Evolutionary conservation across 768 basidiomycete species (phyloP).

Genomic region (Coprinopsis strossmayeri): DNA sequence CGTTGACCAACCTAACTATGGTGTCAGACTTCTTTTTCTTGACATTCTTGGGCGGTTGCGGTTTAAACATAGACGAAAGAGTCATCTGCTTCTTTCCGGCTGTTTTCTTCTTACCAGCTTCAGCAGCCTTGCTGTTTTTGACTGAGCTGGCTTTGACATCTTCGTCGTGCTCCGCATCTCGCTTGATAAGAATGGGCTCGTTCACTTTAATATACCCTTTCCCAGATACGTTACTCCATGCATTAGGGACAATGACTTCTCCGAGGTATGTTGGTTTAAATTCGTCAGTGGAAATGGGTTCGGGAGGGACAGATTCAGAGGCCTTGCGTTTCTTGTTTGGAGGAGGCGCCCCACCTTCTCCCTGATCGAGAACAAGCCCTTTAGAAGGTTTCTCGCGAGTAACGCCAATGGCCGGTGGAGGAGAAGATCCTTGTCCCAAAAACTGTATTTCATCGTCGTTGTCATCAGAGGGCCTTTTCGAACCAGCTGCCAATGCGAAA

Average conservation of each 20-base stretch:
- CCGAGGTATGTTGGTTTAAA: conserved; percentile 51
- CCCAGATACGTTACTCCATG: conserved; percentile 75
- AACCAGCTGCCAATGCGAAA: conserved; percentile 7
- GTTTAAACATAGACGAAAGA: conserved; percentile 60
- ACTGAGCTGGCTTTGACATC: conserved; percentile 19
- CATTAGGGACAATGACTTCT: conserved; percentile 61
- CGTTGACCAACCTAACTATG: conserved; percentile 63
- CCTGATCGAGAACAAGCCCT: conserved; percentile 23
- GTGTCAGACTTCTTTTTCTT: conserved; percentile 56
- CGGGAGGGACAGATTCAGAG: conserved; percentile 20
- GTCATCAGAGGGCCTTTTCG: conserved; percentile 14
- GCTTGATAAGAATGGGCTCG: conserved; percentile 54
- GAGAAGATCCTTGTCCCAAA: neutral
- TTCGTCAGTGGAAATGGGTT: conserved; percentile 8
- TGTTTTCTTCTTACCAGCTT: neutral
- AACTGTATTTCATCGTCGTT: conserved; percentile 28
- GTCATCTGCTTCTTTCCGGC: conserved; percentile 51
- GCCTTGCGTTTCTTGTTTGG: conserved; percentile 51
- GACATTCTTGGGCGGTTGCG: conserved; percentile 36
- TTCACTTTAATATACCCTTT: conserved; percentile 60
- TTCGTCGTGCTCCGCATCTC: conserved; percentile 40
- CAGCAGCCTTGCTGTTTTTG: conserved; percentile 11
- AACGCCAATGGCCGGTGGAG: neutral
- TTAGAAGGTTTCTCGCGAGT: conserved; percentile 23
- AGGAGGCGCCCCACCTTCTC: neutral